Base-by-base conservation (phyloP, 495 filamentous ascomycete genomes). In the Saxophila tyrrhenica region DNA sequence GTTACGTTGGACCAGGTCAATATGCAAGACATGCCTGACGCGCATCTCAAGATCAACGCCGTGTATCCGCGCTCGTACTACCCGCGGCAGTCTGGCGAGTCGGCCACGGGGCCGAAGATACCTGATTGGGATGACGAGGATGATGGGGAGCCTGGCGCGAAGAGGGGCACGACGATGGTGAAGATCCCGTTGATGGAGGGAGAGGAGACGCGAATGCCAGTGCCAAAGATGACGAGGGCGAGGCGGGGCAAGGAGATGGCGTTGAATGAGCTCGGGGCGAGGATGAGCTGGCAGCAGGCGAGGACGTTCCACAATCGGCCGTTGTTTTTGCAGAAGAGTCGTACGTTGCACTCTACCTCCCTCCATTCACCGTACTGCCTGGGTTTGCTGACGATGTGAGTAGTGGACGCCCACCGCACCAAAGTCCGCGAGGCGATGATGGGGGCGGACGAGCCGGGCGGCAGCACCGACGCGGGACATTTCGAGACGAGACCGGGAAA, bases 231-330 rank as follows among this genome's bases (percentile, higher is more conserved):
- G 58, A 80, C 80, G 19, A 76, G 75, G 51, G 70, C 73, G 41
- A 77, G 79, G 49, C 79, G 86, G 47, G 78, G 73, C 41, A 90
- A 87, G 69, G 91, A 98, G 65, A 78, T 89, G 3, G 72, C 85
- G 47, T 65, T 98, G 58, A 98, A 98, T 63, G 89, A 97, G 64
- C 66, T 97, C 46, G 92, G 89, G 0, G 96, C 94, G 63, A 79
- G 91, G 16, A 94, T 98, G 83, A 87, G 85, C 42, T 98, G 92
- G 92, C 80, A 86, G 48, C 90, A 95, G 69, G 89, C 87, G 65
- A 76, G 90, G 43, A 83, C 88, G 1, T 96, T 96, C 71, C 78
- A 86, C 16, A 84, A 81, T 3, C 76, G 87, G 62, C 86, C 82
- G 46, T 73, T 95, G 57, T 98, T 98, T 65, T 71, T 97, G 67